These are phyloP conservation scores for Candida tibetensis DNA, from an alignment of 805 yeast species.

Conservation along the genomic window DNA sequence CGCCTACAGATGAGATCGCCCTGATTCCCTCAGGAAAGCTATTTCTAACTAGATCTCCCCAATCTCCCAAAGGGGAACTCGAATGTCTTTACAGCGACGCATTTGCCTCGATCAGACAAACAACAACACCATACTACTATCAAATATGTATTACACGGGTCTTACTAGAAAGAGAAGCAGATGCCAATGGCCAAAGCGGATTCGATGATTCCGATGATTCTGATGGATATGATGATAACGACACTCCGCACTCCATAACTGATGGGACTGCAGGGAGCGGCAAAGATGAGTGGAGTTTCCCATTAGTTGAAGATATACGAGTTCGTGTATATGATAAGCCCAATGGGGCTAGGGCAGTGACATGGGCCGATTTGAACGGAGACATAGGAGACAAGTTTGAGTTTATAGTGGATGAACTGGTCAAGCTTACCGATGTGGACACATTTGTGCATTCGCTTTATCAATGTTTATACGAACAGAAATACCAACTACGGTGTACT, in stretches of 20 bases:
- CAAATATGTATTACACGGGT: constrained; percentile 71
- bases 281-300: constrained; percentile 69
- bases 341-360: constrained; percentile 56
- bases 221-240: constrained; percentile 25
- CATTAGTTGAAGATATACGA: constrained; percentile 58
- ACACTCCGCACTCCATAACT: constrained; percentile 18
- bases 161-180: constrained; percentile 65
- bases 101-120: constrained; percentile 64
- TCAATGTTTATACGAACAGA: constrained; percentile 73
- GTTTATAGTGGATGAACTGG: constrained; percentile 64
- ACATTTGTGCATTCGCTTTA: constrained; percentile 60
- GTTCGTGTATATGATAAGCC: constrained; percentile 51
- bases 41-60: constrained; percentile 66
- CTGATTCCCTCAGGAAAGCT: constrained; percentile 78
- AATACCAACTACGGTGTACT: constrained; percentile 47
- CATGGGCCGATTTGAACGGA: constrained; percentile 85
- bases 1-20: constrained; percentile 58
- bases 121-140: constrained; percentile 62
- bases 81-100: constrained; percentile 86
- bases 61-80: constrained; percentile 81
- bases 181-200: constrained; percentile 32
- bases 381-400: constrained; percentile 83
- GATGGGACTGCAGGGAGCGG: constrained; percentile 26
- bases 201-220: constrained; percentile 47
- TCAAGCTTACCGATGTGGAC: constrained; percentile 54